These are phyloP conservation scores for Metarhizium sp. DNA, from an alignment of 2,329 filamentous ascomycete species.

Conservation along the genomic window DNA sequence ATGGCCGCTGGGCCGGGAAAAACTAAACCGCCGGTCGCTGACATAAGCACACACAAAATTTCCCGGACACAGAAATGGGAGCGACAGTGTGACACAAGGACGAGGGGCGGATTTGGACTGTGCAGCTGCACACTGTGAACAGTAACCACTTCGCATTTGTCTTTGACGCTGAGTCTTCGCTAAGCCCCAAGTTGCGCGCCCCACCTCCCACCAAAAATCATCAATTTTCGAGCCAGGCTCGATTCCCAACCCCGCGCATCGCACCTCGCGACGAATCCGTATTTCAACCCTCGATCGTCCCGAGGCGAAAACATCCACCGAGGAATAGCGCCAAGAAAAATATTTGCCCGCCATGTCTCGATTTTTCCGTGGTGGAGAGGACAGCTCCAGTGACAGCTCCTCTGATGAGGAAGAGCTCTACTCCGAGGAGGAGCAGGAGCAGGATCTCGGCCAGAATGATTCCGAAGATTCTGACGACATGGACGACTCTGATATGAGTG, in stretches of 20 bases:
- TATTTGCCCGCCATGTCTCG: constrained; percentile 66
- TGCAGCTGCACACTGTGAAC: background rate
- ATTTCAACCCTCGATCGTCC: constrained; percentile 9
- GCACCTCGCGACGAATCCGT: constrained; percentile 15
- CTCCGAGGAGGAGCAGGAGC: constrained; percentile 39
- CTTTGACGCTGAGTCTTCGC: constrained; percentile 13
- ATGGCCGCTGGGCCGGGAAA: background rate
- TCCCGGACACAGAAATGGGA: background rate
- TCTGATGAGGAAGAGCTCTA: constrained; percentile 96
- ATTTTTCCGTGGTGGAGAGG: constrained; percentile 86
- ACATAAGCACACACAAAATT: constrained; percentile 7
- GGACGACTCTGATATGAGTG: constrained; percentile 42
- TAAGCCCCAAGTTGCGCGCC: constrained; percentile 29
- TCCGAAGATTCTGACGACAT: constrained; percentile 30
- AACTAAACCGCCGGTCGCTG: constrained; percentile 2
- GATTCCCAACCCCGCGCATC: constrained; percentile 27
- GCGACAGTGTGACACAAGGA: background rate
- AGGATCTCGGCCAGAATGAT: constrained; percentile 25
- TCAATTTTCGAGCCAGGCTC: constrained; percentile 25
- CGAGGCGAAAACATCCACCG: constrained; percentile 4
- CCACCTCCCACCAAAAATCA: constrained; percentile 34
- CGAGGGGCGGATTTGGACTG: background rate
- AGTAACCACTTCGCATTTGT: too few relatives aligned
- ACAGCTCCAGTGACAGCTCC: constrained; percentile 92
- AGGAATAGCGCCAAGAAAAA: constrained; percentile 8